Evolutionary conservation across 306 rosid species (phyloP).

Genomic region (Abrus precatorius): DNA sequence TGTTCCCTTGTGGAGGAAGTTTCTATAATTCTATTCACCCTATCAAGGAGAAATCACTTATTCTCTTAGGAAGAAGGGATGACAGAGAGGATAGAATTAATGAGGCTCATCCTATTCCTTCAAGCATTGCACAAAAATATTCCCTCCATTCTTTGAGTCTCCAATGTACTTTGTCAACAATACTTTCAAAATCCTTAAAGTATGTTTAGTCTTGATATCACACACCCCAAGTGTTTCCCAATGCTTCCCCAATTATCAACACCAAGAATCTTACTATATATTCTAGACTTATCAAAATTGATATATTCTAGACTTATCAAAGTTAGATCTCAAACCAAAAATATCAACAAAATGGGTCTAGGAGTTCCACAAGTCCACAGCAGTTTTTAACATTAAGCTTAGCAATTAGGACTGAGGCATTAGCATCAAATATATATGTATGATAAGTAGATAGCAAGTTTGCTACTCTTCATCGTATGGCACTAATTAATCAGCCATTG

Average conservation of each 20-base stretch:
- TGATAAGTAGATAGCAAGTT: not conserved
- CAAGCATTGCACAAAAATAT: slow-evolving; percentile 31
- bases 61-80: slow-evolving; percentile 47
- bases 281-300: not conserved
- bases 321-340: not conserved
- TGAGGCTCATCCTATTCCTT: slow-evolving; percentile 11
- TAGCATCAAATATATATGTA: not conserved
- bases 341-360: not conserved
- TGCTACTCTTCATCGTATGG: not conserved
- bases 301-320: not conserved
- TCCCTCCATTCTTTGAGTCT: slow-evolving; percentile 34
- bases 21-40: slow-evolving; percentile 32
- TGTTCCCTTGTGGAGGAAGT: slow-evolving; percentile 40
- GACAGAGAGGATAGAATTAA: slow-evolving; percentile 46
- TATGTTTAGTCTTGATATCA: slow-evolving; percentile 24
- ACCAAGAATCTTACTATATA: slow-evolving; percentile 22
- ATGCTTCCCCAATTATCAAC: not conserved
- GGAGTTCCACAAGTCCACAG: not conserved
- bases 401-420: not conserved
- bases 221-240: slow-evolving; percentile 3
- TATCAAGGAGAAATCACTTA: slow-evolving; percentile 22
- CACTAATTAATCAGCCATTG: not conserved
- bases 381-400: not conserved
- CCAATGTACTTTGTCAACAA: slow-evolving; percentile 35
- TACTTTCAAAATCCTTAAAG: slow-evolving; percentile 23